phyloP scores from a whole-genome alignment of 805 yeast genomes.

The Spathaspora boniae region DNA sequence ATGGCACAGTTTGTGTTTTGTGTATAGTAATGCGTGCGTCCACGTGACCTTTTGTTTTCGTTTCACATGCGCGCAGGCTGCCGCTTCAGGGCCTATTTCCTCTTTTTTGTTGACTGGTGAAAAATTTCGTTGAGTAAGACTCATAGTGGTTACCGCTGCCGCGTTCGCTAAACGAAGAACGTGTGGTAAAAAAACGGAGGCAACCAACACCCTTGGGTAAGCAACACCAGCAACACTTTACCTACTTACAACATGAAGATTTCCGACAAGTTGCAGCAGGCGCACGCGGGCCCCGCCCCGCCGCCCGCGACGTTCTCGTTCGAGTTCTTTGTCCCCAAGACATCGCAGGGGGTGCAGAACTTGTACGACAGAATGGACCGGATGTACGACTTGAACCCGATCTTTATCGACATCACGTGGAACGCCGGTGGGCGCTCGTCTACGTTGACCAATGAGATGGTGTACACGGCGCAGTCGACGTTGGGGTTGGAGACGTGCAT shows the following conservation, averaged over 20 bases:
- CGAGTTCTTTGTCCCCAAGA: conserved; percentile 96
- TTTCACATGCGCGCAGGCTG: neutral
- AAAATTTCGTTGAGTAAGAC: no score
- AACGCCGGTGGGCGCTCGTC: conserved; percentile 94
- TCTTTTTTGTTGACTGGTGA: no score
- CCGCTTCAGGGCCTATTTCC: neutral
- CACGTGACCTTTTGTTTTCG: conserved; percentile 1
- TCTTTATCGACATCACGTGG: conserved; percentile 96
- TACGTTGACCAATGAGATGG: conserved; percentile 84
- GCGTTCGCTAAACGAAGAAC: no score
- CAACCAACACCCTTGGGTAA: no score
- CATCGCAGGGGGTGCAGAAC: conserved; percentile 94
- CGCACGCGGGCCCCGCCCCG: conserved; percentile 35
- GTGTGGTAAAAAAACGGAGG: no score
- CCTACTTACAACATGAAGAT: conserved; percentile 32
- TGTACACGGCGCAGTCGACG: conserved; percentile 83
- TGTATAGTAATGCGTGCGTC: neutral
- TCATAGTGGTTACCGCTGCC: no score
- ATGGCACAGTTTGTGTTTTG: no score
- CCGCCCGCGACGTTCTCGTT: conserved; percentile 80
- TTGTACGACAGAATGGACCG: conserved; percentile 96
- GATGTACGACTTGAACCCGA: conserved; percentile 89
- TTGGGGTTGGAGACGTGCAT: conserved; percentile 94
- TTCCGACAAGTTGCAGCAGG: conserved; percentile 39
- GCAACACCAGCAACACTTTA: no score